A percentile compares a stretch with the other conserved stretches of the same genome.
Conservation (phyloP, 306 rosid genomes). For the Trichosanthes truncata region DNA sequence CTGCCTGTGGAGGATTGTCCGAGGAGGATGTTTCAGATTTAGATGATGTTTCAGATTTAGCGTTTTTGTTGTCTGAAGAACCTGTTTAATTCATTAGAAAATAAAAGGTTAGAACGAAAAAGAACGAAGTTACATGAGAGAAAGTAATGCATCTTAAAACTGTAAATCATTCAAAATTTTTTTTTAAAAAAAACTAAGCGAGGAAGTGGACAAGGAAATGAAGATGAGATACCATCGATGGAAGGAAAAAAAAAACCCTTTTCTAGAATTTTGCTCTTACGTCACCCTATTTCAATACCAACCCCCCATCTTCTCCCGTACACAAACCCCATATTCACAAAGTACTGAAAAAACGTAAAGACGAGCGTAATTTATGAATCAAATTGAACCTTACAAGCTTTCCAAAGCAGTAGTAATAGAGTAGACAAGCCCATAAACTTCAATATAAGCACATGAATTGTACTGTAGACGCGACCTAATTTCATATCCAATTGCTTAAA, state of each 20-base stretch:
- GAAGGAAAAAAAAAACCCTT: not conserved
- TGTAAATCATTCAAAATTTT: not conserved
- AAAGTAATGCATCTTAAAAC: not conserved
- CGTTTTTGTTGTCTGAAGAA: slow-evolving; percentile 32
- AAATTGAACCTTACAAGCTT: not conserved
- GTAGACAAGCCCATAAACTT: not conserved
- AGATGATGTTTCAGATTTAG: slow-evolving; percentile 38
- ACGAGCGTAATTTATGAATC: not conserved
- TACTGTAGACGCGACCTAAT: not conserved
- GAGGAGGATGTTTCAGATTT: slow-evolving; percentile 41
- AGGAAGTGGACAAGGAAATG: not conserved
- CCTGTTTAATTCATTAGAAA: slow-evolving; percentile 45
- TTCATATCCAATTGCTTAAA: not conserved
- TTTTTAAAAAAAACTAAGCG: not conserved
- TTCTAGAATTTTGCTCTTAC: not conserved
- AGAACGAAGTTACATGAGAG: slow-evolving; percentile 2
- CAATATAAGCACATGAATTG: not conserved
- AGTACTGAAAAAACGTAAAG: not conserved
- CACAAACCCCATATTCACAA: not conserved
- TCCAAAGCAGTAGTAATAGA: not conserved
- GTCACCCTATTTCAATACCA: not conserved
- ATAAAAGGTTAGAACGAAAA: slow-evolving; percentile 11
- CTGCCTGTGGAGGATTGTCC: slow-evolving; percentile 31
- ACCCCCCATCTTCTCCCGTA: not conserved
- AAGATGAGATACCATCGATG: not conserved